Evolutionary conservation across 2,329 filamentous ascomycete genomes (phyloP).

Genomic region (Aaosphaeria pasadenensis): DNA sequence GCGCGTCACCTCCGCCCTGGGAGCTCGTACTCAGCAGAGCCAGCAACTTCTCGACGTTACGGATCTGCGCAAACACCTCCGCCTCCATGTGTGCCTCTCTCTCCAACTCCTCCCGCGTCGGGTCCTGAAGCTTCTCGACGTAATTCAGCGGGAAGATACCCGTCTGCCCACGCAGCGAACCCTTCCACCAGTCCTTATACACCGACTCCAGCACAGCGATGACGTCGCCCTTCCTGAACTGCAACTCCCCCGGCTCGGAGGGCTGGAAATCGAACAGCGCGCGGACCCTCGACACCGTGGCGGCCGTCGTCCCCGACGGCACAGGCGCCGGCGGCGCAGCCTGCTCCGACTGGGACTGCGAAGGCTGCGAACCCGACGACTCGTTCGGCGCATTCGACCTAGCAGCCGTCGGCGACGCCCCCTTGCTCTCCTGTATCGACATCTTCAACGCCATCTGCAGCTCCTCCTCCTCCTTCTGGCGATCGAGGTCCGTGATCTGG

Average conservation of each 20-base stretch:
- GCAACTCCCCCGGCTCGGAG: conserved; percentile 88
- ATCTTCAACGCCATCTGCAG: conserved; percentile 92
- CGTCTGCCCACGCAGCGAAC: conserved; percentile 87
- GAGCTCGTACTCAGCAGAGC: conserved; percentile 82
- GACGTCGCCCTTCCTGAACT: conserved; percentile 94
- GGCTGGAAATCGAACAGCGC: conserved; percentile 94
- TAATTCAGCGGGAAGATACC: conserved; percentile 99
- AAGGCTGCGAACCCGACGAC: conserved; percentile 9
- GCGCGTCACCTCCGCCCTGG: conserved; percentile 57
- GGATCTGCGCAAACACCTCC: conserved; percentile 73
- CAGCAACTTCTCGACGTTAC: conserved; percentile 77
- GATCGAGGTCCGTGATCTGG: conserved; percentile 82
- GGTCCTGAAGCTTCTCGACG: conserved; percentile 94
- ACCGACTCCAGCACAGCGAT: conserved; percentile 97
- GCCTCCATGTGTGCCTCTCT: conserved; percentile 93
- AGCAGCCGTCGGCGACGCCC: conserved; percentile 38
- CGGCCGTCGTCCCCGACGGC: conserved; percentile 84
- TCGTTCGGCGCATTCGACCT: conserved; percentile 41
- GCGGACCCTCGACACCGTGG: conserved; percentile 90
- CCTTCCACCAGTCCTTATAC: conserved; percentile 99
- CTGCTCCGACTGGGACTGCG: conserved; percentile 8
- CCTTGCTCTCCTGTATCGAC: conserved; percentile 80
- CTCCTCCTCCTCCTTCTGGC: conserved; percentile 95
- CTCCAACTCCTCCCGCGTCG: conserved; percentile 89
- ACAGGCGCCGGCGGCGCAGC: conserved; percentile 55